These are phyloP conservation scores for Barbarea vulgaris DNA, from an alignment of 345 rosid genomes.

Conservation along the genomic window DNA sequence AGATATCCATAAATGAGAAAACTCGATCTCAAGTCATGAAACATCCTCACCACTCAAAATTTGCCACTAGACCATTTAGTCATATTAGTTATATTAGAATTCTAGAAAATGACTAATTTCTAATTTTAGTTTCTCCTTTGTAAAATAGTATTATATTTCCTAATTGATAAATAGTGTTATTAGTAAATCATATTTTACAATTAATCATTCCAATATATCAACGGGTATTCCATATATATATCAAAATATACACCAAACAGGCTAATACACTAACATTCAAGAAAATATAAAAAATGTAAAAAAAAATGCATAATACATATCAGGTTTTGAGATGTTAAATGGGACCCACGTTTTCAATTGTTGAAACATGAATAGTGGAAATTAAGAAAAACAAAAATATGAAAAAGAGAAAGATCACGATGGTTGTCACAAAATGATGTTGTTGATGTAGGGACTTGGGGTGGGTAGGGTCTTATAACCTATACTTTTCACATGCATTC, in stretches of 20 bases:
- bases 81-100: neutral
- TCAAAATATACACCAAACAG: neutral
- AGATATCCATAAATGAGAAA: neutral
- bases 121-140: neutral
- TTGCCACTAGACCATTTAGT: neutral
- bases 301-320: neutral
- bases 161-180: neutral
- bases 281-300: neutral
- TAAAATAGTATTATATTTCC: neutral
- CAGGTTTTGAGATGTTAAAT: conserved; percentile 27
- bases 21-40: neutral
- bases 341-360: conserved; percentile 31
- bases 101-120: neutral
- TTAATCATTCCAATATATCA: neutral
- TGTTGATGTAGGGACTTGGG: conserved; percentile 35
- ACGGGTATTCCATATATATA: neutral
- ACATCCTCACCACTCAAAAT: neutral
- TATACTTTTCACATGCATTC: conserved; percentile 44
- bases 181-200: neutral
- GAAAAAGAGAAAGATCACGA: conserved; percentile 37
- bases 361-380: conserved; percentile 41
- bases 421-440: conserved; percentile 44
- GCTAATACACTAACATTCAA: neutral
- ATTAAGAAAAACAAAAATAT: conserved; percentile 20
- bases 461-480: conserved; percentile 40